phyloP scores from a whole-genome alignment of 169 alveolate genomes.

The Plasmodium fragile region DNA sequence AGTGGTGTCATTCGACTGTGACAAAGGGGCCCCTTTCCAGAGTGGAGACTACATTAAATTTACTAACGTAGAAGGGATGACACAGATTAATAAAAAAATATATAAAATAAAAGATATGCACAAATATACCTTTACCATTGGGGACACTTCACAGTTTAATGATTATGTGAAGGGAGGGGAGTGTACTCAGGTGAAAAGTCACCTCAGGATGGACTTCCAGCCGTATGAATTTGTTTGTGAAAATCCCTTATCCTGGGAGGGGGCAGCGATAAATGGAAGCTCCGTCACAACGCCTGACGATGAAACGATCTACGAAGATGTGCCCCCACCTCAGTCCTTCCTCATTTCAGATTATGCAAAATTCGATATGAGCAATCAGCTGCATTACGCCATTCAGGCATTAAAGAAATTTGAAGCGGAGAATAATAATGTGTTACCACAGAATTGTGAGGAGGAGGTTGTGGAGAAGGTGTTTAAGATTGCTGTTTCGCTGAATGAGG shows the following conservation, averaged over 20 bases:
- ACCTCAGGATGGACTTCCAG: slow-evolving; percentile 26
- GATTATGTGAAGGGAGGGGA: slow-evolving; percentile 77
- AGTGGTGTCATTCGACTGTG: slow-evolving; percentile 59
- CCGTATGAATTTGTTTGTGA: slow-evolving; percentile 34
- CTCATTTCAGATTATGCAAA: slow-evolving; percentile 51
- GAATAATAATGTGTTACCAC: not conserved
- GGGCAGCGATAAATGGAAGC: not conserved
- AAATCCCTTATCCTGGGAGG: not conserved
- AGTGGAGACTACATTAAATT: slow-evolving; percentile 96
- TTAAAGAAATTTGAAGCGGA: slow-evolving; percentile 17
- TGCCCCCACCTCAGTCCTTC: slow-evolving; percentile 9
- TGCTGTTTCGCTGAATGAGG: slow-evolving; percentile 66
- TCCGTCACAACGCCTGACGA: not conserved
- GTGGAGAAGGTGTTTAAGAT: slow-evolving; percentile 73
- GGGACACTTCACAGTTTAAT: slow-evolving; percentile 90
- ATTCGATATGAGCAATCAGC: slow-evolving; percentile 18
- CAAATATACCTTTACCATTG: slow-evolving; percentile 92
- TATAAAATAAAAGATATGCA: slow-evolving; percentile 90
- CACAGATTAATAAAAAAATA: slow-evolving; percentile 94
- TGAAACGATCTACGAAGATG: not conserved
- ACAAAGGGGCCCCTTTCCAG: slow-evolving; percentile 85
- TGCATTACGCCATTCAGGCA: slow-evolving; percentile 62
- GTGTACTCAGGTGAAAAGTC: slow-evolving; percentile 45
- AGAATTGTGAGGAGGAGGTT: slow-evolving; percentile 30
- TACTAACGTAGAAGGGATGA: slow-evolving; percentile 97